Evolutionary conservation across 352 stramenopile genomes (phyloP).

Genomic region (Globisporangium perplexum): DNA sequence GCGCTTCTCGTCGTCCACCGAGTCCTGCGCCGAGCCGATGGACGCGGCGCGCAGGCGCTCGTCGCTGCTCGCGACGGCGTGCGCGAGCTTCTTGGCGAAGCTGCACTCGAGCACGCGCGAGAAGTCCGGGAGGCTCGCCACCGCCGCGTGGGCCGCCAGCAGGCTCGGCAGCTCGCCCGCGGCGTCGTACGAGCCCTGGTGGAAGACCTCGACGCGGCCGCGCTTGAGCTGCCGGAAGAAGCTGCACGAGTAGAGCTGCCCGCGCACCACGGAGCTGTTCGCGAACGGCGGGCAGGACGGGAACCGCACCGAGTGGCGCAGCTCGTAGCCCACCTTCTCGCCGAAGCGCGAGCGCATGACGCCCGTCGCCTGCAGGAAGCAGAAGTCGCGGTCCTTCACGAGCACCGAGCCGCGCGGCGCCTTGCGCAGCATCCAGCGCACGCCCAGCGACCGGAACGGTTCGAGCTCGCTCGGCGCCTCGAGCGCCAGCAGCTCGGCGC

Average conservation of each 20-base stretch:
- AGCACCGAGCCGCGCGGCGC: slow-evolving; percentile 26
- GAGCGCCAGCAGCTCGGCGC: slow-evolving; percentile 32
- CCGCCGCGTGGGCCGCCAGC: slow-evolving; percentile 37
- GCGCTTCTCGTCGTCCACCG: slow-evolving; percentile 23
- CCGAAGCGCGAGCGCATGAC: slow-evolving; percentile 24
- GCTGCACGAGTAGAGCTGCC: slow-evolving; percentile 57
- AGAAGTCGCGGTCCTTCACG: slow-evolving; percentile 47
- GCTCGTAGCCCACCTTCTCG: slow-evolving; percentile 30
- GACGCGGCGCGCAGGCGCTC: slow-evolving; percentile 24
- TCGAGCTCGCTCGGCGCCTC: slow-evolving; percentile 23
- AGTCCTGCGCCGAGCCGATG: slow-evolving; percentile 25
- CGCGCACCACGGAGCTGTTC: slow-evolving; percentile 51
- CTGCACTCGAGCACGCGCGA: slow-evolving; percentile 36
- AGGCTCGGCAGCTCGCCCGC: slow-evolving; percentile 37
- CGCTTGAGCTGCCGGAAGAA: slow-evolving; percentile 59
- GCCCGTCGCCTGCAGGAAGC: slow-evolving; percentile 34
- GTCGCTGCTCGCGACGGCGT: slow-evolving; percentile 28
- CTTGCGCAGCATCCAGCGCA: slow-evolving; percentile 42
- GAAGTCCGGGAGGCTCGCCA: slow-evolving; percentile 37
- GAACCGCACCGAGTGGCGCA: slow-evolving; percentile 62
- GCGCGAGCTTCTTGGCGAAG: slow-evolving; percentile 56
- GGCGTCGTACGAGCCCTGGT: slow-evolving; percentile 49
- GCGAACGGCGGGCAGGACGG: slow-evolving; percentile 38
- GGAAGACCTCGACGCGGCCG: slow-evolving; percentile 55
- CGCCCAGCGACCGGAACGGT: slow-evolving; percentile 34